Percentiles rank a stretch among this genome's conserved stretches.
Evolutionary conservation across 352 stramenopile genomes (phyloP).

Genomic region (Phytophthora aleatoria): DNA sequence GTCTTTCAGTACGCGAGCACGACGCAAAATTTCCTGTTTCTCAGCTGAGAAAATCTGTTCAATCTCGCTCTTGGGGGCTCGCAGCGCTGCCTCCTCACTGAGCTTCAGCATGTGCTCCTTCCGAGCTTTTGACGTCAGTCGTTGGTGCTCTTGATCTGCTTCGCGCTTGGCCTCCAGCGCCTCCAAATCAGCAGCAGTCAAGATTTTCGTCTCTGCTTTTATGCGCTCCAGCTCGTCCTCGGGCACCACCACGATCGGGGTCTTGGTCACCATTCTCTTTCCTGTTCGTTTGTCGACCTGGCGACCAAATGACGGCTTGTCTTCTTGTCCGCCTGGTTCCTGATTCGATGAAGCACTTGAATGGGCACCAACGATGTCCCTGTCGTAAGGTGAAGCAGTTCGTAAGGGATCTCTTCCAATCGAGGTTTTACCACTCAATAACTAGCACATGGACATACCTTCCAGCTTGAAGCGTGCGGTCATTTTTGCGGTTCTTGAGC

Average conservation of each 20-base stretch:
- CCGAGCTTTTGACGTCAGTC: conserved; percentile 66
- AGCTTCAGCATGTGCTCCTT: conserved; percentile 84
- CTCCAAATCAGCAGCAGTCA: conserved; percentile 58
- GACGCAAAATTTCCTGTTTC: conserved; percentile 62
- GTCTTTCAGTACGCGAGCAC: conserved; percentile 65
- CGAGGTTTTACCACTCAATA: not conserved
- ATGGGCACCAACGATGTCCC: conserved; percentile 47
- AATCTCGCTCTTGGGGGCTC: conserved; percentile 78
- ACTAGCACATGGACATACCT: conserved; percentile 26
- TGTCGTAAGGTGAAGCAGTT: conserved; percentile 8
- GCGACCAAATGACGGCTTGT: conserved; percentile 7
- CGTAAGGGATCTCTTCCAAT: not conserved
- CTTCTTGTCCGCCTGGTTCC: conserved; percentile 26
- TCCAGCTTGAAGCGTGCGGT: conserved; percentile 66
- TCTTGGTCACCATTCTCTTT: conserved; percentile 15
- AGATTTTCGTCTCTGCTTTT: conserved; percentile 72
- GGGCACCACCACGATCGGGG: conserved; percentile 32
- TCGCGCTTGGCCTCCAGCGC: conserved; percentile 61
- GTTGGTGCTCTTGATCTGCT: conserved; percentile 55
- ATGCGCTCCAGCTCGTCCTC: conserved; percentile 61
- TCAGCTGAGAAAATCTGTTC: conserved; percentile 77
- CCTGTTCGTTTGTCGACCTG: conserved; percentile 14
- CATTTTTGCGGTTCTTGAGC: conserved; percentile 49
- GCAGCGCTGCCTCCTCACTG: conserved; percentile 60
- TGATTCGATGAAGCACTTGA: conserved; percentile 28